phyloP scores from a whole-genome alignment of 352 stramenopile species.

The Phytophthora agathidicida region DNA sequence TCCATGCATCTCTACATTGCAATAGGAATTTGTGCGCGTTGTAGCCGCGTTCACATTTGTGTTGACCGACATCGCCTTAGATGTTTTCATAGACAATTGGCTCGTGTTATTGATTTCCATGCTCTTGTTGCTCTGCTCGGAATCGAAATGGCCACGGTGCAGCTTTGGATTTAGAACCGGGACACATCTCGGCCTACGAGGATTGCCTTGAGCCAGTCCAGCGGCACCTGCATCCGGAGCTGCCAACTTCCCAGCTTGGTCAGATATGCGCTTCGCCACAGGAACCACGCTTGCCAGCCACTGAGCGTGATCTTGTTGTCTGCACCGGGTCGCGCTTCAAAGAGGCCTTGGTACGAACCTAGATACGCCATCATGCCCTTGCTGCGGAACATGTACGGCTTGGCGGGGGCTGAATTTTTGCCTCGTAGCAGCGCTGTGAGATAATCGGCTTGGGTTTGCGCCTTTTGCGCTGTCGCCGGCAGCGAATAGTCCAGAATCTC shows the following conservation, averaged over 20 bases:
- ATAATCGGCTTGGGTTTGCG: conserved; percentile 72
- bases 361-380: conserved; percentile 95
- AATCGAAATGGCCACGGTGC: too few species aligned
- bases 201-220: conserved; percentile 97
- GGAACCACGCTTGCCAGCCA: conserved; percentile 88
- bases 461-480: conserved; percentile 92
- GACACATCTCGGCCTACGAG: conserved; percentile 95
- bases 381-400: conserved; percentile 69
- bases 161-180: conserved; percentile 90
- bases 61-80: too few species aligned
- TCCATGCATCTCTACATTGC: too few species aligned
- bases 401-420: conserved; percentile 46
- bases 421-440: conserved; percentile 56
- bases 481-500: conserved; percentile 85
- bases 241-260: conserved; percentile 94
- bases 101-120: too few species aligned
- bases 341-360: conserved; percentile 92
- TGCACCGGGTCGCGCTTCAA: conserved; percentile 56
- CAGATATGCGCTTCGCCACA: conserved; percentile 95
- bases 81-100: too few species aligned
- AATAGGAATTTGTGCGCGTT: too few species aligned
- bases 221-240: conserved; percentile 93
- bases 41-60: too few species aligned
- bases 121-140: too few species aligned
- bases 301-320: conserved; percentile 61